phyloP scores from a whole-genome alignment of 331 rosid genomes.

The Phaseolus coccineus region DNA sequence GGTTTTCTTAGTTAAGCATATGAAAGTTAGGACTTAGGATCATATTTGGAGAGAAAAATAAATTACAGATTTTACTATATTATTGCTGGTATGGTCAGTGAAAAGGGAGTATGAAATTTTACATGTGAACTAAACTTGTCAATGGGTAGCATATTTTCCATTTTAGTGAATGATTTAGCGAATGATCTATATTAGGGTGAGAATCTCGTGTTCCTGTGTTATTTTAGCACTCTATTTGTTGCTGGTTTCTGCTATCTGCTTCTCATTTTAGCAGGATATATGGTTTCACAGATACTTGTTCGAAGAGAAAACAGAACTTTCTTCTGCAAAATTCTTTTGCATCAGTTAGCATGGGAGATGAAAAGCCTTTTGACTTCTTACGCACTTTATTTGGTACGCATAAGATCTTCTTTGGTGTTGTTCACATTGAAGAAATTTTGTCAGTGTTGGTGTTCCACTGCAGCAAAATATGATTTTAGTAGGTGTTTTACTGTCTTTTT shows the following conservation, averaged over 20 bases:
- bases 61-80: not conserved
- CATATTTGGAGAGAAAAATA: not conserved
- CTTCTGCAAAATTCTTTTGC: constrained; percentile 67
- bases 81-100: not conserved
- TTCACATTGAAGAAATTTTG: constrained; percentile 11
- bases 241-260: constrained; percentile 32
- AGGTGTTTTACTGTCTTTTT: not conserved
- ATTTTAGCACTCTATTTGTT: constrained; percentile 31
- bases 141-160: constrained; percentile 15
- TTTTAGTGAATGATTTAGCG: constrained; percentile 28
- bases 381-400: constrained; percentile 75
- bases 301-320: constrained; percentile 50
- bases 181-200: constrained; percentile 16
- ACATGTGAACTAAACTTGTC: not conserved
- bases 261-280: constrained; percentile 45
- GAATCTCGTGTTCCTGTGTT: constrained; percentile 20
- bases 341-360: constrained; percentile 67
- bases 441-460: constrained; percentile 5
- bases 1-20: not conserved
- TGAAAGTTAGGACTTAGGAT: not conserved
- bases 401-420: constrained; percentile 15
- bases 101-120: constrained; percentile 15
- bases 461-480: constrained; percentile 16
- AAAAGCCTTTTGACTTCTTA: constrained; percentile 81
- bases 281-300: constrained; percentile 67